Evolutionary conservation across 345 rosid genomes (phyloP).

Genomic region (Isatis tinctoria): DNA sequence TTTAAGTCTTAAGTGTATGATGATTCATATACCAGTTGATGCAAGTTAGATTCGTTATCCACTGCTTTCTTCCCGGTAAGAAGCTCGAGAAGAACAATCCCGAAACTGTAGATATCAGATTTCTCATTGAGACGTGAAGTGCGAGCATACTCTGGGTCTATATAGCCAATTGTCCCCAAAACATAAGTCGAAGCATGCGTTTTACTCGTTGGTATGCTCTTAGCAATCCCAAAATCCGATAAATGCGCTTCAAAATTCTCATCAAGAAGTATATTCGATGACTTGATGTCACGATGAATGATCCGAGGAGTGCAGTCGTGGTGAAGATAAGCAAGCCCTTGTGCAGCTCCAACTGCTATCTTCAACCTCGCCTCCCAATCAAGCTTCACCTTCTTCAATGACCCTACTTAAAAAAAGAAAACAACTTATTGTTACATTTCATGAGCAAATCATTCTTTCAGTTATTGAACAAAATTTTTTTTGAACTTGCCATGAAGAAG

Average conservation of each 20-base stretch:
- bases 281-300: slow-evolving; percentile 87
- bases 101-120: slow-evolving; percentile 95
- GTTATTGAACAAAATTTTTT: neutral
- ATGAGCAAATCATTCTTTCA: neutral
- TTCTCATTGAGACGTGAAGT: slow-evolving; percentile 81
- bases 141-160: slow-evolving; percentile 95
- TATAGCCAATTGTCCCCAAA: slow-evolving; percentile 92
- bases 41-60: slow-evolving; percentile 84
- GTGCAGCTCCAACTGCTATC: slow-evolving; percentile 90
- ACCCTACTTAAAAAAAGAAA: slow-evolving; percentile 36
- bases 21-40: slow-evolving; percentile 64
- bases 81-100: slow-evolving; percentile 91
- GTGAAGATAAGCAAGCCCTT: slow-evolving; percentile 95
- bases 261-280: slow-evolving; percentile 86
- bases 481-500: slow-evolving; percentile 68
- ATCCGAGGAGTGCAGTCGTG: slow-evolving; percentile 91
- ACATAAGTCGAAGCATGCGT: slow-evolving; percentile 82
- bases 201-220: slow-evolving; percentile 64
- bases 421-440: neutral
- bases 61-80: slow-evolving; percentile 96
- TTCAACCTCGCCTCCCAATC: slow-evolving; percentile 91
- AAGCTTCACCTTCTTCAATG: slow-evolving; percentile 75
- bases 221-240: slow-evolving; percentile 93
- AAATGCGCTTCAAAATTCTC: slow-evolving; percentile 83
- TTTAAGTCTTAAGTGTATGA: neutral